These are phyloP conservation scores for Stentor roeselii DNA, from an alignment of 73 alveolate species.

Conservation along the genomic window DNA sequence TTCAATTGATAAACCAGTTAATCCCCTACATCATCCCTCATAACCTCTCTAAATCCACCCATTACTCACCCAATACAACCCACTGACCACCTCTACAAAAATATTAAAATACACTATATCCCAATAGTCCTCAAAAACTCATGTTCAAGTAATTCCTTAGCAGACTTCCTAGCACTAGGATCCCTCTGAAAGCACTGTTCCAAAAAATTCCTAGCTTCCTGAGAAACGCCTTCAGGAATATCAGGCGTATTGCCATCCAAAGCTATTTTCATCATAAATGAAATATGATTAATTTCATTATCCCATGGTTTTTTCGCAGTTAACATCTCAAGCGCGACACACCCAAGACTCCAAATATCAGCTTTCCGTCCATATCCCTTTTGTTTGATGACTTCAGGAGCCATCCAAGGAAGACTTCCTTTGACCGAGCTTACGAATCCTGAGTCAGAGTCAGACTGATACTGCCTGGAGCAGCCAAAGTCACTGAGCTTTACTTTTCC, in stretches of 20 bases:
- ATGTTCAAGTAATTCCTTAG: constrained; percentile 37
- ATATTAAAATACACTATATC: too few relatives aligned
- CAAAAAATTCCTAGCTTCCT: constrained; percentile 36
- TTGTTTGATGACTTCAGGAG: constrained; percentile 36
- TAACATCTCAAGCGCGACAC: constrained; percentile 66
- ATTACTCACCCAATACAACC: too few relatives aligned
- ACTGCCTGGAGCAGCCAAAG: constrained; percentile 57
- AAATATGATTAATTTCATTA: constrained; percentile 32
- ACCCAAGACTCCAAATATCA: constrained; percentile 77
- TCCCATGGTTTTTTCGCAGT: constrained; percentile 41
- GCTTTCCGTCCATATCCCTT: constrained; percentile 43
- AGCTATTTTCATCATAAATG: constrained; percentile 25
- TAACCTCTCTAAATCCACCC: too few relatives aligned
- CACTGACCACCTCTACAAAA: too few relatives aligned
- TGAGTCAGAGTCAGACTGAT: constrained; percentile 36
- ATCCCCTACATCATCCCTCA: too few relatives aligned
- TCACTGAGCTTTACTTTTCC: constrained; percentile 74
- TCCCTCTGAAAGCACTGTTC: constrained; percentile 36
- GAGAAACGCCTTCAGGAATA: constrained; percentile 39
- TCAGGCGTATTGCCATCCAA: constrained; percentile 32
- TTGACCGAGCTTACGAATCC: constrained; percentile 43
- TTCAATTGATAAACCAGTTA: too few relatives aligned
- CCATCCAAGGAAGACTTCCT: constrained; percentile 74
- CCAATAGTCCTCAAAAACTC: constrained; percentile 22
- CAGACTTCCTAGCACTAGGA: constrained; percentile 36